Conservation (phyloP, 2,329 filamentous ascomycete genomes). For the Aspergillus quadrilineatus region DNA sequence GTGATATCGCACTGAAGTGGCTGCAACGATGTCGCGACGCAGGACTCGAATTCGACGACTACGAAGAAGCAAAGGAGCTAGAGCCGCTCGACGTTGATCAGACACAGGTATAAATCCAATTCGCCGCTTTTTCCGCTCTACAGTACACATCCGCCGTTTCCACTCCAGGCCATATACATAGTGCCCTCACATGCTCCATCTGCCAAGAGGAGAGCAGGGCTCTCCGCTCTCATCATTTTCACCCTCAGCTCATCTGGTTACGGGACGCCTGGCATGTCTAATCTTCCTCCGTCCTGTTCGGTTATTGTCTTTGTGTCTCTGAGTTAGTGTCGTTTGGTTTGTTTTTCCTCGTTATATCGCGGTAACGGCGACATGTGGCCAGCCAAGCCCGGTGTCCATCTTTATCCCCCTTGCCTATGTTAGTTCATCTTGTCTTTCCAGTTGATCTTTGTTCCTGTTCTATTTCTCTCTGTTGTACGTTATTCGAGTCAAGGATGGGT, state of each 20-base stretch:
- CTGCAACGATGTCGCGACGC: conserved; percentile 48
- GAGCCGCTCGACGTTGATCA: conserved; percentile 39
- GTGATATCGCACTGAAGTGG: conserved; percentile 62
- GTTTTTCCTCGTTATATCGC: conserved; percentile 9
- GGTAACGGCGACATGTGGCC: not conserved
- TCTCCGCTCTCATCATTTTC: conserved; percentile 15
- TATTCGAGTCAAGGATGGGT: conserved; percentile 28
- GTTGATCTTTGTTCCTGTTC: not conserved
- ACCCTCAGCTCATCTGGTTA: conserved; percentile 14
- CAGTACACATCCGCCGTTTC: not conserved
- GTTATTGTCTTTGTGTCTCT: conserved; percentile 2
- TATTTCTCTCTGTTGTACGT: conserved; percentile 20
- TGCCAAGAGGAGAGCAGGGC: conserved; percentile 21
- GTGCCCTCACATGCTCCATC: conserved; percentile 30
- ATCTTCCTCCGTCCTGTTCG: not conserved
- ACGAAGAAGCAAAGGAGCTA: conserved; percentile 45
- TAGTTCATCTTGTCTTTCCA: conserved; percentile 18
- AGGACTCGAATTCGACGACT: conserved; percentile 51
- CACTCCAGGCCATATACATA: conserved; percentile 18
- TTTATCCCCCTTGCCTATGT: conserved; percentile 6
- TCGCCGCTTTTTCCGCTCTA: not conserved
- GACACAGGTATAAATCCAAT: conserved; percentile 18
- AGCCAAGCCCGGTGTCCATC: not conserved
- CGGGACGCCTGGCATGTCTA: not conserved
- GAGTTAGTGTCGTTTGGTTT: not conserved